Evolutionary conservation across 1,284 basidiomycete genomes (phyloP).

Genomic region (Ustilago loliicola): DNA sequence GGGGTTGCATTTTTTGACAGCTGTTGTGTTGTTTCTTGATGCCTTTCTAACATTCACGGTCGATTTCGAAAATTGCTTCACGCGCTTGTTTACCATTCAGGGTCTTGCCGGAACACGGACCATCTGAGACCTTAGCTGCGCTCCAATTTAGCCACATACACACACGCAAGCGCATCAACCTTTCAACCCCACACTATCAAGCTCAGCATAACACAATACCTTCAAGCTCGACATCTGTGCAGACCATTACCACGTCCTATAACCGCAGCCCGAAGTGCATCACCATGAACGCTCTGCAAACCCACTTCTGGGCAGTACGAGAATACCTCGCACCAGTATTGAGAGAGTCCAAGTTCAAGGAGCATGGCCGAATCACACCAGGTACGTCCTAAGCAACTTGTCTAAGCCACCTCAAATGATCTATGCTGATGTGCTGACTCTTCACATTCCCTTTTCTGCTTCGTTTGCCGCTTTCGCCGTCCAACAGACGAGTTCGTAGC

Average conservation of each 20-base stretch:
- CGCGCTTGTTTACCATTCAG: constrained; percentile 7
- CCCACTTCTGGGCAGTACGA: constrained; percentile 93
- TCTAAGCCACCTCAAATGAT: neutral
- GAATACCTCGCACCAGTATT: constrained; percentile 97
- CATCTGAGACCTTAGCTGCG: constrained; percentile 11
- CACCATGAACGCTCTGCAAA: constrained; percentile 65
- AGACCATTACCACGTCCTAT: neutral
- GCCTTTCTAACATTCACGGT: constrained; percentile 14
- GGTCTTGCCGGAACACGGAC: constrained; percentile 22
- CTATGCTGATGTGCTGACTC: neutral
- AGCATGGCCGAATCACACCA: constrained; percentile 94
- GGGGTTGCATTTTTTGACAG: neutral
- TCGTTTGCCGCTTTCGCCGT: too few species aligned
- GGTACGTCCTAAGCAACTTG: constrained; percentile 74
- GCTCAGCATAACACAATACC: neutral
- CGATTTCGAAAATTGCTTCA: too few species aligned
- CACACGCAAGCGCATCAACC: neutral
- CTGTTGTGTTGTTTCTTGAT: neutral
- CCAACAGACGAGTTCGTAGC: constrained; percentile 67
- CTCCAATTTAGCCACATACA: neutral
- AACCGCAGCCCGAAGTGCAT: neutral
- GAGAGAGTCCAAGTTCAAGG: constrained; percentile 98
- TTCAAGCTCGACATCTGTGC: neutral
- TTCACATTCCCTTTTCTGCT: neutral
- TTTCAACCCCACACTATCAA: neutral